These are phyloP conservation scores for Ceratocystis cubensis DNA, from an alignment of 2,329 filamentous ascomycete genomes.

Conservation along the genomic window DNA sequence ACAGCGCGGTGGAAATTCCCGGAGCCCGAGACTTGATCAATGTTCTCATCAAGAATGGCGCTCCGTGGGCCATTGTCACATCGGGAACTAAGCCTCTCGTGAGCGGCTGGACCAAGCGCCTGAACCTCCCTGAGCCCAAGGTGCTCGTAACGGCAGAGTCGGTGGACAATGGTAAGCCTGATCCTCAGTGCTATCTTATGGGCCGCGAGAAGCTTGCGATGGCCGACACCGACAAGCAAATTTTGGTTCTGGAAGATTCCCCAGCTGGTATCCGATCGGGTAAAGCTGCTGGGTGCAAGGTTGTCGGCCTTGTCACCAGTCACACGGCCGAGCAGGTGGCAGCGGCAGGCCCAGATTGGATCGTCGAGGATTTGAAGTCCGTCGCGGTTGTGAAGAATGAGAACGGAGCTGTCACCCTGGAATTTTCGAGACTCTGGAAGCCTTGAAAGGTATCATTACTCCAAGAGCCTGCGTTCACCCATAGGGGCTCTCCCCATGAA, in stretches of 20 bases:
- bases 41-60: slow-evolving; percentile 46
- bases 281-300: slow-evolving; percentile 74
- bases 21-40: slow-evolving; percentile 62
- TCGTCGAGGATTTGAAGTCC: slow-evolving; percentile 66
- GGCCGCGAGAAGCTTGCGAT: slow-evolving; percentile 51
- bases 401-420: slow-evolving; percentile 50
- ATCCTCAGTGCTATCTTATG: slow-evolving; percentile 60
- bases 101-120: slow-evolving; percentile 56
- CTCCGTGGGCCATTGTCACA: slow-evolving; percentile 78
- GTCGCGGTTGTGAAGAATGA: slow-evolving; percentile 49
- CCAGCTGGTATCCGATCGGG: slow-evolving; percentile 74
- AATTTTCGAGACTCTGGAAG: slow-evolving; percentile 51
- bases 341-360: slow-evolving; percentile 73
- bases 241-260: slow-evolving; percentile 79
- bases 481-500: background rate
- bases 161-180: slow-evolving; percentile 62
- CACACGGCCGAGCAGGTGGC: slow-evolving; percentile 61
- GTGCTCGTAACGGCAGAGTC: slow-evolving; percentile 65
- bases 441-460: slow-evolving; percentile 21
- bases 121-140: slow-evolving; percentile 52
- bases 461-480: background rate
- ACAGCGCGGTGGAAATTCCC: slow-evolving; percentile 72
- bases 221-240: slow-evolving; percentile 34
- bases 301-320: slow-evolving; percentile 74
- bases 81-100: slow-evolving; percentile 59